phyloP scores from a whole-genome alignment of 306 rosid genomes.

The Coriaria nepalensis region DNA sequence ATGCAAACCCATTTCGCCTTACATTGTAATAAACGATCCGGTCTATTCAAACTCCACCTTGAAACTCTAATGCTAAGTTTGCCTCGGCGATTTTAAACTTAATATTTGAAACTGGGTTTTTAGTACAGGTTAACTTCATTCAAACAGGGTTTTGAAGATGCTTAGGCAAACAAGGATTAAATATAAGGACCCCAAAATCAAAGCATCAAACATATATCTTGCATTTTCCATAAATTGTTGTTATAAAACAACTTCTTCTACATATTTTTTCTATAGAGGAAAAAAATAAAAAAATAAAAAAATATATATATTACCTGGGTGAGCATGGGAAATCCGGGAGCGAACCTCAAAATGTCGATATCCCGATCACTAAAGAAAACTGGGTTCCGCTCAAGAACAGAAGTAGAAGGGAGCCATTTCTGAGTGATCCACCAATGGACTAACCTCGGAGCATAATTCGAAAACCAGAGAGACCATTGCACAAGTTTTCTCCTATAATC shows the following conservation, averaged over 20 bases:
- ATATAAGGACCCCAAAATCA: too few species aligned
- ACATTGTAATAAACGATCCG: too few species aligned
- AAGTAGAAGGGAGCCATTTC: slow-evolving; percentile 59
- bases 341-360: slow-evolving; percentile 46
- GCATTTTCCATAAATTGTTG: too few species aligned
- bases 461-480: slow-evolving; percentile 38
- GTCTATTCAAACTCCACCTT: too few species aligned
- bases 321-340: slow-evolving; percentile 88
- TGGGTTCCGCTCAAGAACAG: slow-evolving; percentile 61
- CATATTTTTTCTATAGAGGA: not conserved
- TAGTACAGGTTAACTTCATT: too few species aligned
- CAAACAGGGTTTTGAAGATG: too few species aligned
- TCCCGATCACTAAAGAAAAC: slow-evolving; percentile 65
- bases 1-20: not conserved
- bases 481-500: slow-evolving; percentile 15
- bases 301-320: slow-evolving; percentile 80
- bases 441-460: slow-evolving; percentile 61
- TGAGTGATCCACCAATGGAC: slow-evolving; percentile 75
- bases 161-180: too few species aligned
- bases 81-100: too few species aligned
- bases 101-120: too few species aligned
- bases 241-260: too few species aligned
- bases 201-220: too few species aligned
- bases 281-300: not conserved
- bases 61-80: too few species aligned